phyloP scores from a whole-genome alignment of 176 grass and related monocot genomes.

The Oryza meridionalis region DNA sequence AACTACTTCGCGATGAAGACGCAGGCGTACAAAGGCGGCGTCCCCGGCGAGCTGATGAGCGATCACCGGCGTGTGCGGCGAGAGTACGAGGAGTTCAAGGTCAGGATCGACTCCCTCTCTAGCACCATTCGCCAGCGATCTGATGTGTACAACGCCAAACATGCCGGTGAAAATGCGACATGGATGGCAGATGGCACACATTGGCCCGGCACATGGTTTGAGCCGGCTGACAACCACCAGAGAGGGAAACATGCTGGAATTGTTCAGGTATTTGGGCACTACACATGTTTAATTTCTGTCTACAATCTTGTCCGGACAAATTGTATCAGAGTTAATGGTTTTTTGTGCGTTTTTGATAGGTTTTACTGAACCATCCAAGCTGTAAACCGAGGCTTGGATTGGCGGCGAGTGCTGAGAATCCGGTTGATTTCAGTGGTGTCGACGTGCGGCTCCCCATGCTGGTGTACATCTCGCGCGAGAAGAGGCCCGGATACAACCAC shows the following conservation, averaged over 20 bases:
- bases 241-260: constrained; percentile 47
- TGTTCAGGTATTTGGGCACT: constrained; percentile 16
- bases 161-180: constrained; percentile 25
- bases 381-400: constrained; percentile 5
- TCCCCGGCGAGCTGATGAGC: constrained; percentile 19
- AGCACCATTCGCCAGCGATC: constrained; percentile 42
- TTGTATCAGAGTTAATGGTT: not conserved
- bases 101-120: constrained; percentile 40
- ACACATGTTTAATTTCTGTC: not conserved
- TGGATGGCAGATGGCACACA: constrained; percentile 61
- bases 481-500: constrained; percentile 43
- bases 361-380: constrained; percentile 30
- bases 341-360: not conserved
- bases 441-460: constrained; percentile 55
- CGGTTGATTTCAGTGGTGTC: constrained; percentile 34
- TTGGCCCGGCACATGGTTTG: constrained; percentile 50
- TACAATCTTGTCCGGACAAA: not conserved
- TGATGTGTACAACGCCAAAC: constrained; percentile 25
- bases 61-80: constrained; percentile 45
- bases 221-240: constrained; percentile 39
- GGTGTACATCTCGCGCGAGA: constrained; percentile 47
- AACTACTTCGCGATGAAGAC: constrained; percentile 42
- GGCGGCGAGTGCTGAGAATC: constrained; percentile 5
- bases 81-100: constrained; percentile 58
- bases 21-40: not conserved